Evolutionary conservation across 2,329 filamentous ascomycete genomes (phyloP).

Genomic region (Sporothrix globosa): DNA sequence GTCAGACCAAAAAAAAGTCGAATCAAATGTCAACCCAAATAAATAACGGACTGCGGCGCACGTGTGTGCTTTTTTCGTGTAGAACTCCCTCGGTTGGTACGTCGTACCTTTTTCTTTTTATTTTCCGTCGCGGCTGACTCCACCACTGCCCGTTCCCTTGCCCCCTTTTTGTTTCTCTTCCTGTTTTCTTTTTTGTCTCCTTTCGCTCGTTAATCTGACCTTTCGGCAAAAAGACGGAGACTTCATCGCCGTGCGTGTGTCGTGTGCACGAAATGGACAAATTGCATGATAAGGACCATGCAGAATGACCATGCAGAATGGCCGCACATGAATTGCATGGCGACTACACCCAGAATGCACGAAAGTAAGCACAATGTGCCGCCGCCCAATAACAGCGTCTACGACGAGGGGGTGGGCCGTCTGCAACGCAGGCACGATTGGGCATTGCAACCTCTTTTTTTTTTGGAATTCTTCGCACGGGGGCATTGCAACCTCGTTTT

Average conservation of each 20-base stretch:
- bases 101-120: not conserved
- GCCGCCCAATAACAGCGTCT: not conserved
- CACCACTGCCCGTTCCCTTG: too few relatives aligned
- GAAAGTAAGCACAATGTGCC: constrained; percentile 6
- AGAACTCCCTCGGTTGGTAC: not conserved
- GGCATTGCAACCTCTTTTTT: not conserved
- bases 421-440: constrained; percentile 13
- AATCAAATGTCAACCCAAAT: too few relatives aligned
- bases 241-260: not conserved
- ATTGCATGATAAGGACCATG: not conserved
- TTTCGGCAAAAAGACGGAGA: not conserved
- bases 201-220: constrained; percentile 2
- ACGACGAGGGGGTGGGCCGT: constrained; percentile 6
- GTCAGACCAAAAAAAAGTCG: not conserved
- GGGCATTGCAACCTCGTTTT: too few relatives aligned
- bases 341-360: too few relatives aligned
- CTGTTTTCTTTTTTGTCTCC: not conserved
- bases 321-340: too few relatives aligned
- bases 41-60: not conserved
- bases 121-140: not conserved
- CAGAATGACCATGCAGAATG: too few relatives aligned
- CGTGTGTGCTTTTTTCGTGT: not conserved
- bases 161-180: not conserved
- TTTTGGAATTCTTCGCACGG: too few relatives aligned
- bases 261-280: constrained; percentile 18